Conservation (phyloP, 371 early-diverging fungal species). For the Mucor saturninus region DNA sequence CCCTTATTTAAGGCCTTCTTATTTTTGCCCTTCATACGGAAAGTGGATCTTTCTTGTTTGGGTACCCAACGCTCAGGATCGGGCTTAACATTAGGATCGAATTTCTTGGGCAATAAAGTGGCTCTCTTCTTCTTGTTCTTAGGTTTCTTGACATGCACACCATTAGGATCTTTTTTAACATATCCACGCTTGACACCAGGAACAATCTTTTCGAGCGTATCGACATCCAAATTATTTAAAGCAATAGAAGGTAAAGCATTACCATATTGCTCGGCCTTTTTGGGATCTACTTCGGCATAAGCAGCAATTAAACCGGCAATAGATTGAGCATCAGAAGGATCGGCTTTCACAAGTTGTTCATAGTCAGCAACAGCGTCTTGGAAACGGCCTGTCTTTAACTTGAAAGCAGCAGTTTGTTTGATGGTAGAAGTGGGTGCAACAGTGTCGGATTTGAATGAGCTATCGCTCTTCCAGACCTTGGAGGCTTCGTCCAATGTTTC, state of each 20-base stretch:
- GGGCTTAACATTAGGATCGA: slow-evolving; percentile 53
- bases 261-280: slow-evolving; percentile 72
- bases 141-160: slow-evolving; percentile 34
- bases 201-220: slow-evolving; percentile 60
- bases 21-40: slow-evolving; percentile 60
- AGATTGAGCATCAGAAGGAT: slow-evolving; percentile 69
- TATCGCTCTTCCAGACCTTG: slow-evolving; percentile 57
- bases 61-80: slow-evolving; percentile 85
- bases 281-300: slow-evolving; percentile 69
- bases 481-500: slow-evolving; percentile 63
- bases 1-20: slow-evolving; percentile 59
- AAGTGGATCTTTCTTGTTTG: slow-evolving; percentile 67
- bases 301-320: slow-evolving; percentile 75
- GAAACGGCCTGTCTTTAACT: slow-evolving; percentile 62
- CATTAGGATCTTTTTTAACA: slow-evolving; percentile 49
- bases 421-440: slow-evolving; percentile 51
- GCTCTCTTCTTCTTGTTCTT: slow-evolving; percentile 68
- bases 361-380: slow-evolving; percentile 73
- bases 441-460: slow-evolving; percentile 11
- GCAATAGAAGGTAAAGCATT: slow-evolving; percentile 60
- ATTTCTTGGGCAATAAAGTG: slow-evolving; percentile 64
- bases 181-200: slow-evolving; percentile 71
- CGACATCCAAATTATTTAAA: slow-evolving; percentile 49
- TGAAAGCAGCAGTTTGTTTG: slow-evolving; percentile 75
- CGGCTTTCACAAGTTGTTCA: slow-evolving; percentile 69